phyloP scores from a whole-genome alignment of 75 land plant species.

The Ceratopteris richardii region DNA sequence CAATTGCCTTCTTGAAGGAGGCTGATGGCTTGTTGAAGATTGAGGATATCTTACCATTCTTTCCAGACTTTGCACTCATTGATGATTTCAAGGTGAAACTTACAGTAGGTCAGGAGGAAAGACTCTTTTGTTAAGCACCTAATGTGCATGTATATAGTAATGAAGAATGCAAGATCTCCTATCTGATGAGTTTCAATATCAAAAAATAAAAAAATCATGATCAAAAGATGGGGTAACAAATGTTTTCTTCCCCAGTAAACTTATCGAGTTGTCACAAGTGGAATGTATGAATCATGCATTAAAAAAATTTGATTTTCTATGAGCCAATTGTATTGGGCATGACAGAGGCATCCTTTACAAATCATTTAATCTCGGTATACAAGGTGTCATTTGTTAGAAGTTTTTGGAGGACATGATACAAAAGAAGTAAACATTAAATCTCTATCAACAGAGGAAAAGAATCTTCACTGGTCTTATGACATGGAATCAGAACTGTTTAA shows the following conservation, averaged over 20 bases:
- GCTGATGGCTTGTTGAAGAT: conserved; percentile 95
- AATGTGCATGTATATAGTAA: too few relatives aligned
- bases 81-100: conserved; percentile 85
- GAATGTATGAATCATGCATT: background rate
- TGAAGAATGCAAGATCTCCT: too few relatives aligned
- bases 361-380: too few relatives aligned
- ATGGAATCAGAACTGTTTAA: too few relatives aligned
- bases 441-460: too few relatives aligned
- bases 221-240: background rate
- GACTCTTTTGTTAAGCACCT: too few relatives aligned
- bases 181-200: too few relatives aligned
- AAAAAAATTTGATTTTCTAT: conserved; percentile 1
- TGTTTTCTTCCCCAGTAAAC: background rate
- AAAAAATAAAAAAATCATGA: too few relatives aligned
- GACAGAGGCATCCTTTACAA: background rate
- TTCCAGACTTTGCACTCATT: conserved; percentile 94
- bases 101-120: background rate
- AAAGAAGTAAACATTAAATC: too few relatives aligned
- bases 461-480: too few relatives aligned
- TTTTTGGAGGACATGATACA: too few relatives aligned
- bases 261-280: background rate
- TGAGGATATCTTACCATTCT: conserved; percentile 95
- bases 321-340: conserved; percentile 9
- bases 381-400: too few relatives aligned
- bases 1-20: conserved; percentile 91